Base-by-base conservation (phyloP, 805 yeast genomes). In the Danielia reshetovae region DNA sequence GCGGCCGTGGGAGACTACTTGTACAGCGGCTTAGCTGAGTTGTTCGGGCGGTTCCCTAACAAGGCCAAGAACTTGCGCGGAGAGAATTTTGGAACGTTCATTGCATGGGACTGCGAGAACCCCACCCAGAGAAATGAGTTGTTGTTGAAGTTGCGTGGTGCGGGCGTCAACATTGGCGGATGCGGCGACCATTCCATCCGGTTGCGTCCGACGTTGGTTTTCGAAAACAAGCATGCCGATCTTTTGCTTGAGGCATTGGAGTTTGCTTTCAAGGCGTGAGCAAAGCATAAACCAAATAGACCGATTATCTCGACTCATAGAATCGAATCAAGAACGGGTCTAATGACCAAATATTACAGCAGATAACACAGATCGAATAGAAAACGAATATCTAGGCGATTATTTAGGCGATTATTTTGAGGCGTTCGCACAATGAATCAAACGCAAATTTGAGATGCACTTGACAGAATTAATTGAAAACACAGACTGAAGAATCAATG, bases 131-230 rank as follows among this genome's bases (percentile, higher is more conserved):
- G 85, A 60, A 70, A 72, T 43, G 51, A 61, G 28, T 60, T 79
- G 32, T 62, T 79, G 46, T 45, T 53, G 25, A 52, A 49, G 9
- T 60, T 74, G 53, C 75, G 76, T 50, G 50, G 59, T 16, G 64
- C 65, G 26, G 86, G 86, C 32, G 67, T 79, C 42, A 79, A 79
- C 52, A 72, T 77, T 32, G 86, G 86, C 37, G 86, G 84, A 15
- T 79, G 85, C 57, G 80, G 83, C 38, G 81, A 72, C 19, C 42
- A 45, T 8, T 58, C 78, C 18, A 71, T 79, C 28, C 71, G 86
- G 61, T 68, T 79, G 55, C 74, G 86, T 65, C 86, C 86, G 21
- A 60, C 81, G 8, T 67, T 79, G 48, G 72, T 77, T 17, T 79
- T 79, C 53, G 81, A 74, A 43, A 62, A 70, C 48, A 70, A 70